Evolutionary conservation across 202 grass and related monocot species (phyloP).

Genomic region (Hordeum pubiflorum): DNA sequence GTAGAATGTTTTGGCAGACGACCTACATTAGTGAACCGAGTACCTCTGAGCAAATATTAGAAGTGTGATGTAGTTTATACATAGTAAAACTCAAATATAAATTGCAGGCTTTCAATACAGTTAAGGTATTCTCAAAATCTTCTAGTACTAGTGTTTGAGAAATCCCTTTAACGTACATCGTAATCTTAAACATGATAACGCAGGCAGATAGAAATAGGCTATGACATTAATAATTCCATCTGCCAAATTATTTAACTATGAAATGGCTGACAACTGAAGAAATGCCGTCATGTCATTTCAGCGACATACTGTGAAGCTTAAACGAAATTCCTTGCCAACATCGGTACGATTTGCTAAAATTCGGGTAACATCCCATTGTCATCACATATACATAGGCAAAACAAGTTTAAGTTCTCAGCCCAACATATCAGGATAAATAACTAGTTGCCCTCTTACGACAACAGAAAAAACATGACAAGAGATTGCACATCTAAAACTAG

Average conservation of each 20-base stretch:
- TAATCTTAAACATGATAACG: not conserved
- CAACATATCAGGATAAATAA: not conserved
- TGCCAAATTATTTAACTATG: not conserved
- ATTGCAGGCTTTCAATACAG: too few species aligned
- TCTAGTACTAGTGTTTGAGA: too few species aligned
- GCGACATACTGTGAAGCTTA: not conserved
- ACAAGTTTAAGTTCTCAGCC: not conserved
- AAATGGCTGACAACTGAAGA: not conserved
- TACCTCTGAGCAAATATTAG: not conserved
- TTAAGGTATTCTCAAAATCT: too few species aligned
- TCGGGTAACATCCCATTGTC: not conserved
- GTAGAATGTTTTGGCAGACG: too few species aligned
- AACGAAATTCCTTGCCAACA: not conserved
- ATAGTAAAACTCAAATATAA: too few species aligned
- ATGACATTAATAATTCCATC: too few species aligned
- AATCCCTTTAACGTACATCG: too few species aligned
- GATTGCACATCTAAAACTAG: not conserved
- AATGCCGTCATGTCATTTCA: not conserved
- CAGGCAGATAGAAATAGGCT: not conserved
- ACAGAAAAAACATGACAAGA: not conserved
- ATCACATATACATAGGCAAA: not conserved
- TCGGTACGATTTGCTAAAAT: not conserved
- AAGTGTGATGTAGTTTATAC: too few species aligned
- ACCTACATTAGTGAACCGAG: too few species aligned
- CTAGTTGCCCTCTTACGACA: not conserved